phyloP scores from a whole-genome alignment of 345 rosid genomes.

The Clarkia xantiana region DNA sequence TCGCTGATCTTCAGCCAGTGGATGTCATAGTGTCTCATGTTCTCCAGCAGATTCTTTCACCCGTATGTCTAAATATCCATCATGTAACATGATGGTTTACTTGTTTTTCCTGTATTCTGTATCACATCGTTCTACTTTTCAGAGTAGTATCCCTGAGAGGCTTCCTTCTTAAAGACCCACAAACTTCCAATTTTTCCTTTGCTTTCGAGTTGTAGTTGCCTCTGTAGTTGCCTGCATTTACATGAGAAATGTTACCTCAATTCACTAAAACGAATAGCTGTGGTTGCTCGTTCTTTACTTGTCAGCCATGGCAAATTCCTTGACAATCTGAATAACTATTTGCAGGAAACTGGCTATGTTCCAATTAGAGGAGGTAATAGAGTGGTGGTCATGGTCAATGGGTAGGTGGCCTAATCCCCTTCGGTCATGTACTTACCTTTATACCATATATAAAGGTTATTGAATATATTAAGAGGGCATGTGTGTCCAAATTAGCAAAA shows the following conservation, averaged over 20 bases:
- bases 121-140: too few relatives aligned
- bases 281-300: constrained; percentile 1
- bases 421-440: background rate
- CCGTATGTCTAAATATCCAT: constrained; percentile 29
- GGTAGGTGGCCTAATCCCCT: constrained; percentile 33
- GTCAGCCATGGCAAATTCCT: background rate
- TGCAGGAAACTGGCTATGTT: constrained; percentile 91
- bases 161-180: too few relatives aligned
- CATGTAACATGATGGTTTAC: too few relatives aligned
- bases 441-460: background rate
- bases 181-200: too few relatives aligned
- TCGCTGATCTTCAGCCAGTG: constrained; percentile 83
- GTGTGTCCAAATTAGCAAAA: background rate
- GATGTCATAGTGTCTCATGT: constrained; percentile 85
- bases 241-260: too few relatives aligned
- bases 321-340: constrained; percentile 7
- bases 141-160: too few relatives aligned
- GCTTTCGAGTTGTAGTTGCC: too few relatives aligned
- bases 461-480: background rate
- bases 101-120: too few relatives aligned
- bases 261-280: background rate
- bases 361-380: constrained; percentile 79
- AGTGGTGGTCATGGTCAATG: constrained; percentile 93
- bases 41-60: constrained; percentile 71
- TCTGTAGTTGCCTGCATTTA: too few relatives aligned